phyloP scores from a whole-genome alignment of 129 eudicot species.

The Rutidosis leptorrhynchoides region DNA sequence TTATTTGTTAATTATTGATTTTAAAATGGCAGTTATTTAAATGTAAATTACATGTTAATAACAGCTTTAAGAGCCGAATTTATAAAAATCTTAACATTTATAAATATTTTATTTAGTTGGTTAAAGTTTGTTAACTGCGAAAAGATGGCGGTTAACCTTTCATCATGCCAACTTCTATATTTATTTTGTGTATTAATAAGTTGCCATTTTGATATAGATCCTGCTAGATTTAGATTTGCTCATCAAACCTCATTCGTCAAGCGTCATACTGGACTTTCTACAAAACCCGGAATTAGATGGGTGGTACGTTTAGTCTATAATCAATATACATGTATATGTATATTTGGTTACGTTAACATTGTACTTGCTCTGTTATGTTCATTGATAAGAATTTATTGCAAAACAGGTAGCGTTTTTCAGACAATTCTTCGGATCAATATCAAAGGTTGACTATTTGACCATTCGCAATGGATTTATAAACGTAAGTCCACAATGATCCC shows the following conservation, averaged over 20 bases:
- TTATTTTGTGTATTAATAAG: neutral
- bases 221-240: conserved; percentile 71
- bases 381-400: neutral
- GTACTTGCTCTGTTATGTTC: no score
- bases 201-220: conserved; percentile 43
- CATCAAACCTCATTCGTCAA: conserved; percentile 78
- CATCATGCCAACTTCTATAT: no score
- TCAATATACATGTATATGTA: no score
- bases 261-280: conserved; percentile 61
- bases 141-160: no score
- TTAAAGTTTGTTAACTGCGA: no score
- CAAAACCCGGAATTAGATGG: conserved; percentile 69
- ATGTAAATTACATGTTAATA: no score
- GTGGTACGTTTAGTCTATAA: conserved; percentile 41
- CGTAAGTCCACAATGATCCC: conserved; percentile 32
- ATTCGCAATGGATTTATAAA: conserved; percentile 76
- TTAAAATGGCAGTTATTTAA: no score
- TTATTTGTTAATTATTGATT: no score
- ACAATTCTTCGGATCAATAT: conserved; percentile 72
- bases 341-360: no score
- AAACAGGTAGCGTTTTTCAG: conserved; percentile 70
- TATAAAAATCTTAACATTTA: no score
- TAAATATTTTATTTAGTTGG: no score
- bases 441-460: conserved; percentile 71
- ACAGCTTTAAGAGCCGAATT: no score